These are phyloP conservation scores for Reticulascus tulasneorum DNA, from an alignment of 2,329 filamentous ascomycete genomes.

Conservation along the genomic window DNA sequence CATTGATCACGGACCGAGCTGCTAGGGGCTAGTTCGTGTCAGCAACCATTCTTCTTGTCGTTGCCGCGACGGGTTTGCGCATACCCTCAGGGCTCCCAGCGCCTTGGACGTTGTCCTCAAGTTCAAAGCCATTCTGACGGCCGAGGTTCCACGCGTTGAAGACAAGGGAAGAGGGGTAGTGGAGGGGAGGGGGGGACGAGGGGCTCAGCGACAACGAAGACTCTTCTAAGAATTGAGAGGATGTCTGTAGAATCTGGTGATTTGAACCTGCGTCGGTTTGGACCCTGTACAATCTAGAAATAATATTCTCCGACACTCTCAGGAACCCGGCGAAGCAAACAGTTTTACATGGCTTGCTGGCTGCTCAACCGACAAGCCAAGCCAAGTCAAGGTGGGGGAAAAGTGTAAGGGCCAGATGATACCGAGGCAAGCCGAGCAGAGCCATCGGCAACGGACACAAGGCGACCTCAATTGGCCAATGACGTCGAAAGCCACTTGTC, in stretches of 20 bases:
- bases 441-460: conserved; percentile 3
- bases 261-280: too few species aligned
- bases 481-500: too few species aligned
- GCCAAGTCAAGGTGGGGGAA: too few species aligned
- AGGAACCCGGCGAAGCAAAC: too few species aligned
- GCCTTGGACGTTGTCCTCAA: conserved; percentile 59
- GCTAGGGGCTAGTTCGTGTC: conserved; percentile 11
- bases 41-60: background rate
- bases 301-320: too few species aligned
- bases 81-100: conserved; percentile 61
- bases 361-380: too few species aligned
- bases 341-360: too few species aligned
- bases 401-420: too few species aligned
- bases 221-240: too few species aligned
- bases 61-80: conserved; percentile 14
- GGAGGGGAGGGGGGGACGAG: background rate
- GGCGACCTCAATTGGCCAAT: conserved; percentile 13
- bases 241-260: too few species aligned
- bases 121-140: conserved; percentile 57
- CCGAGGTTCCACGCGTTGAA: background rate
- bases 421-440: conserved; percentile 15
- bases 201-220: background rate
- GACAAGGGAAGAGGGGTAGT: conserved; percentile 1
- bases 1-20: conserved; percentile 23
- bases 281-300: too few species aligned